phyloP scores from a whole-genome alignment of 805 yeast genomes.

The Myxozyma sirexii region DNA sequence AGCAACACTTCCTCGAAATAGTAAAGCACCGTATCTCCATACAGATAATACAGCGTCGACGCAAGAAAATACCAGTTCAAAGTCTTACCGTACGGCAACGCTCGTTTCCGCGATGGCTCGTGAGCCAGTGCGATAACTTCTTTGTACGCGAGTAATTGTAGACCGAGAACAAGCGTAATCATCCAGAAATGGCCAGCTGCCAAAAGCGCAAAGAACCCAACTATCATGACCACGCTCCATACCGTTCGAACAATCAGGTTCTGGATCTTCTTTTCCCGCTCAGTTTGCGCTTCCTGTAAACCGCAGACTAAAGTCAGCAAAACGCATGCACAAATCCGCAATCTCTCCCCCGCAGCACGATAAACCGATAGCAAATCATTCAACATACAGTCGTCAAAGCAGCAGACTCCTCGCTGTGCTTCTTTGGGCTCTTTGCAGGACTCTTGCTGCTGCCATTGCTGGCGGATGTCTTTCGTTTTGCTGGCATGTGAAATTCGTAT shows the following conservation, averaged over 20 bases:
- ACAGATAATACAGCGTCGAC: constrained; percentile 85
- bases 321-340: too few species aligned
- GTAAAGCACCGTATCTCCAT: constrained; percentile 77
- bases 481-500: constrained; percentile 5
- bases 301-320: neutral
- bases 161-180: constrained; percentile 65
- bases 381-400: neutral
- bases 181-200: constrained; percentile 86
- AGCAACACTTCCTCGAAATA: constrained; percentile 61
- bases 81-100: constrained; percentile 58
- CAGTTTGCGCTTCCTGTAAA: constrained; percentile 41
- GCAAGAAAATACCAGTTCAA: constrained; percentile 55
- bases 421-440: neutral
- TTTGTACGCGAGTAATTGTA: constrained; percentile 82
- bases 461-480: neutral
- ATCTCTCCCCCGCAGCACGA: neutral
- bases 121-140: constrained; percentile 89
- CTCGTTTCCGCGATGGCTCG: constrained; percentile 78
- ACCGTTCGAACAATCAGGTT: constrained; percentile 83
- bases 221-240: constrained; percentile 92
- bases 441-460: neutral
- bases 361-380: too few species aligned
- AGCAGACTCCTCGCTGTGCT: neutral
- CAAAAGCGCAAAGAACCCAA: constrained; percentile 65
- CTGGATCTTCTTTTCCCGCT: constrained; percentile 69